Conservation (phyloP, 441 rosid species). For the Metrosideros polymorpha region DNA sequence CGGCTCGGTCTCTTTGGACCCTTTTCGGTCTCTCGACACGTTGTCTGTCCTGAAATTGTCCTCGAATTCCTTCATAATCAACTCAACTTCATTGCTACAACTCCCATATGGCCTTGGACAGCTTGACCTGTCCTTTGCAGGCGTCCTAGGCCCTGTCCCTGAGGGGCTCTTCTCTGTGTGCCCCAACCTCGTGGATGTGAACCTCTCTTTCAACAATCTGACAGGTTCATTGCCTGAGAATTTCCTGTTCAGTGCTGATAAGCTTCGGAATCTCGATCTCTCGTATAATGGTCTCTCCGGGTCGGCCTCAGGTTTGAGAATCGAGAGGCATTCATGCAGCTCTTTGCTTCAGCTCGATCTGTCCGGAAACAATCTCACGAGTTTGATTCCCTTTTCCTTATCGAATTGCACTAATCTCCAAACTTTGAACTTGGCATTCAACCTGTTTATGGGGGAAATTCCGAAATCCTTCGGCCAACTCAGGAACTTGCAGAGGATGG, state of each 20-base stretch:
- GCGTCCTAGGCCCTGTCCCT: slow-evolving; percentile 59
- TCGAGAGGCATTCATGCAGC: slow-evolving; percentile 40
- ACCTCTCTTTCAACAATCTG: slow-evolving; percentile 62
- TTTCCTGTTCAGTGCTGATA: slow-evolving; percentile 37
- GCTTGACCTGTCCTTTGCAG: slow-evolving; percentile 61
- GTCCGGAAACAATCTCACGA: slow-evolving; percentile 51
- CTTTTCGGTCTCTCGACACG: slow-evolving; percentile 50
- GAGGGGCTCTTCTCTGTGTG: slow-evolving; percentile 43
- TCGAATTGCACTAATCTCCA: slow-evolving; percentile 74
- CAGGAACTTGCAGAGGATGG: slow-evolving; percentile 45
- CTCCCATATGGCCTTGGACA: slow-evolving; percentile 60
- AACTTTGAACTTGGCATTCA: slow-evolving; percentile 53
- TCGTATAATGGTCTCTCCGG: slow-evolving; percentile 89
- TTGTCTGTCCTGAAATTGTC: slow-evolving; percentile 56
- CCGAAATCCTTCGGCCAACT: slow-evolving; percentile 52
- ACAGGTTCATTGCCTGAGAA: slow-evolving; percentile 57
- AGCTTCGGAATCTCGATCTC: slow-evolving; percentile 67
- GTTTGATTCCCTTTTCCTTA: slow-evolving; percentile 45
- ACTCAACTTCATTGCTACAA: slow-evolving; percentile 63
- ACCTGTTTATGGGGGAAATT: slow-evolving; percentile 57
- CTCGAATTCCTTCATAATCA: slow-evolving; percentile 39
- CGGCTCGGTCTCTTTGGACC: slow-evolving; percentile 46
- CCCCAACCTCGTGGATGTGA: slow-evolving; percentile 46
- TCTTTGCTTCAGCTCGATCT: slow-evolving; percentile 58
- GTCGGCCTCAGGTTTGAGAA: slow-evolving; percentile 43